Evolutionary conservation across 306 rosid species (phyloP).

Genomic region (Begonia fuchsioides): DNA sequence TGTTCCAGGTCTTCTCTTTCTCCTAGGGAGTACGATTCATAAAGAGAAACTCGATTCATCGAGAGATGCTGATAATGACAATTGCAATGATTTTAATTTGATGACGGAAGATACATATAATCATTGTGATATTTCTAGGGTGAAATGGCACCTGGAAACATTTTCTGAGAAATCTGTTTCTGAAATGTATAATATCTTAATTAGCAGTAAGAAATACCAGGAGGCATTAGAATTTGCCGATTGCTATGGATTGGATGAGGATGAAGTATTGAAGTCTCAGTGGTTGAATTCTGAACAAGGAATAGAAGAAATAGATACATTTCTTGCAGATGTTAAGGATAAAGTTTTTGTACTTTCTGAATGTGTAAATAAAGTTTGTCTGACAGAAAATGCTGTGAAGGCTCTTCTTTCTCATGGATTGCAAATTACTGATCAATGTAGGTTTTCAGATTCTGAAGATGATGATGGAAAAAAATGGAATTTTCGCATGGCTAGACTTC

Average conservation of each 20-base stretch:
- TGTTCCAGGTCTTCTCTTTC: slow-evolving; percentile 43
- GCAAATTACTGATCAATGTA: slow-evolving; percentile 48
- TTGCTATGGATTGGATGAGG: slow-evolving; percentile 61
- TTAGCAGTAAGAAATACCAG: slow-evolving; percentile 43
- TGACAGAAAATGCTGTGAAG: slow-evolving; percentile 66
- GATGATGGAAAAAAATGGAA: slow-evolving; percentile 45
- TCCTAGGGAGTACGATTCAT: slow-evolving; percentile 42
- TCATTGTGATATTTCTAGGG: slow-evolving; percentile 41
- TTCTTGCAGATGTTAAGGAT: slow-evolving; percentile 61
- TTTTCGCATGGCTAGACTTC: slow-evolving; percentile 65
- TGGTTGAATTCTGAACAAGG: slow-evolving; percentile 85
- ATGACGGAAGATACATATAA: slow-evolving; percentile 34
- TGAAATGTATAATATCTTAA: slow-evolving; percentile 67
- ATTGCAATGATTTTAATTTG: slow-evolving; percentile 34
- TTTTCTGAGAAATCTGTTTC: slow-evolving; percentile 53
- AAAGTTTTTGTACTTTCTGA: slow-evolving; percentile 54
- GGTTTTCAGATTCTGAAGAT: slow-evolving; percentile 43
- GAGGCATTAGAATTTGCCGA: slow-evolving; percentile 75
- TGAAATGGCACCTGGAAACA: slow-evolving; percentile 69
- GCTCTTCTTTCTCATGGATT: slow-evolving; percentile 74
- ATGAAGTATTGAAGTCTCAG: slow-evolving; percentile 81
- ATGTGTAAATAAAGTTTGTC: slow-evolving; percentile 75
- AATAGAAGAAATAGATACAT: slow-evolving; percentile 38
- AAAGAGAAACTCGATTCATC: slow-evolving; percentile 26
- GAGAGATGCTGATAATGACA: slow-evolving; percentile 18